Base-by-base conservation (phyloP, 176 grass and related monocot genomes). In the Carex parvula region DNA sequence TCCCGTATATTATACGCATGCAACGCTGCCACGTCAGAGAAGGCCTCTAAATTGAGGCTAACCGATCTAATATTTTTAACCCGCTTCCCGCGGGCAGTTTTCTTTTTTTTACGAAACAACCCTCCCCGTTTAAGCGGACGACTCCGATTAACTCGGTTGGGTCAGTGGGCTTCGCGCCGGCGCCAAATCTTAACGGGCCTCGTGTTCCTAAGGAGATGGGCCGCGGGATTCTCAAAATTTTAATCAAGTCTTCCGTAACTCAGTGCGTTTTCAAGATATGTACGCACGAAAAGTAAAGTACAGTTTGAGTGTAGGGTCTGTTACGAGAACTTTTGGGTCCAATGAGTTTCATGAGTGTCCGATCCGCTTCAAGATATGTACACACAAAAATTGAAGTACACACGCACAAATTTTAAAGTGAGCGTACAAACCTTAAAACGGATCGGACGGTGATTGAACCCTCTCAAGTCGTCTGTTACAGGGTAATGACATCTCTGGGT, bases 1-100 rank as follows among this genome's bases (percentile, higher is more conserved):
- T 53, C 64, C 41, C 81, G 60, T 83, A 83, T 83, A 53, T 65
- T 83, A 66, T 83, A 83, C 81, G 81, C 81, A 83, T 83, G 81
- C 60, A 68, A 66, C 44, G 81, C 22, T 54, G 81, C 81, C 81
- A 69, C 62, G 81, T 67, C 55, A 61, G 55, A 61, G 16, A 6
- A 20, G 26, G 21, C 8, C 37, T 67, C 81, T 83, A 66, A 39
- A 66, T 66, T 83, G 61, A 39, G 61, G 81, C 39, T 81, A 81
- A 81, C 78, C 16, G 57, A 61, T 42, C 4, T 60, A 17, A 33
- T 39, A 20, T 46, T 76, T 76, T 76, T 39, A 39, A 17, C 57
- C 55, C 59, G 30, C 57, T 81, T 63, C 32, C 32, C 78, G 55
- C 78, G 53, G 78, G 12, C 17, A 61, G 15, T 42, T 71, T 70